Evolutionary conservation across 768 basidiomycete species (phyloP).

Genomic region (Phylloporus rhodoxanthus): DNA sequence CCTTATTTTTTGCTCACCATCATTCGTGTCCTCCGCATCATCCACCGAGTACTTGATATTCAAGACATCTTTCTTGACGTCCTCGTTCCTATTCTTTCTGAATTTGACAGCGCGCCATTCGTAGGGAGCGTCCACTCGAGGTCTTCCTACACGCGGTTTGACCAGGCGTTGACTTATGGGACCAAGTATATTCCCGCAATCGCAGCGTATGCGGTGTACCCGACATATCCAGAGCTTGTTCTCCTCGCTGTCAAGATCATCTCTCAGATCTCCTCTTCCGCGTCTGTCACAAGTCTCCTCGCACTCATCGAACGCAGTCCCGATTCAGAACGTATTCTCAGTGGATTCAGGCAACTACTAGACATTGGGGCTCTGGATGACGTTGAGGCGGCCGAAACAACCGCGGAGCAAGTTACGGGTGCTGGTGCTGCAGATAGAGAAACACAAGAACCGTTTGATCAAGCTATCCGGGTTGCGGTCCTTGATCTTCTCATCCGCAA

Average conservation of each 20-base stretch:
- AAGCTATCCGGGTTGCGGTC: constrained; percentile 69
- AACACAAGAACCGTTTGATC: constrained; percentile 44
- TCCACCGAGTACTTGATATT: constrained; percentile 74
- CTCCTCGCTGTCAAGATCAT: constrained; percentile 78
- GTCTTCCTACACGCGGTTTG: constrained; percentile 67
- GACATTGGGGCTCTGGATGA: constrained; percentile 57
- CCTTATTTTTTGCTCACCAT: constrained; percentile 71
- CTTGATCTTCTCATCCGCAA: constrained; percentile 79
- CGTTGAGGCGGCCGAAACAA: constrained; percentile 51
- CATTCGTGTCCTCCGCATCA: constrained; percentile 73
- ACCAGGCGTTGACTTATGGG: constrained; percentile 66
- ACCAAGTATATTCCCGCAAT: constrained; percentile 73
- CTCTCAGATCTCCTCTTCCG: constrained; percentile 56
- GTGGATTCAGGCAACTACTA: constrained; percentile 68
- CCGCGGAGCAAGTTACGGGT: constrained; percentile 60
- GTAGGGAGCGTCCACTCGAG: constrained; percentile 54
- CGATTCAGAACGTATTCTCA: constrained; percentile 81
- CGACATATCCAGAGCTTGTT: constrained; percentile 65
- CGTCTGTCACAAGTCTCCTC: constrained; percentile 65
- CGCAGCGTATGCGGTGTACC: constrained; percentile 68
- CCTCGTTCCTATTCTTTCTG: constrained; percentile 69
- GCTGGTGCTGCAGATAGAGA: constrained; percentile 63
- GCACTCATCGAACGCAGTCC: constrained; percentile 73
- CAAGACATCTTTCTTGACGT: constrained; percentile 90
- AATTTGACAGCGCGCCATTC: constrained; percentile 52